These are phyloP conservation scores for Phytopythium delawarense DNA, from an alignment of 352 stramenopile species.

Conservation along the genomic window DNA sequence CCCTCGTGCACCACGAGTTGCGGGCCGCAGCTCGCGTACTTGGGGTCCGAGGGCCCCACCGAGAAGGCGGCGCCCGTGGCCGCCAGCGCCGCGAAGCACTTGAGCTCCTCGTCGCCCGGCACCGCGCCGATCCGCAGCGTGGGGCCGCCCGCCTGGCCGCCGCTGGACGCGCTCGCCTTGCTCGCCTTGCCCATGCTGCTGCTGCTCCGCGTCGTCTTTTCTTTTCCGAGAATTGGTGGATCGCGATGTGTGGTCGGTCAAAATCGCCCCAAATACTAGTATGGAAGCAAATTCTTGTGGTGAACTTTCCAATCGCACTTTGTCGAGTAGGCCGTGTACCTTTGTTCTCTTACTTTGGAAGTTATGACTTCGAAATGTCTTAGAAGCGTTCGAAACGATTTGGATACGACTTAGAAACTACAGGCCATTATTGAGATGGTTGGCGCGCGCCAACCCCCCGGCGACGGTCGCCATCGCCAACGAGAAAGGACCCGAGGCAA, in stretches of 20 bases:
- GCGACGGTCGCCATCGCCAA: conserved; percentile 1
- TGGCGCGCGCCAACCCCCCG: background rate
- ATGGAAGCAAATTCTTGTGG: background rate
- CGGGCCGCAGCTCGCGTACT: conserved; percentile 50
- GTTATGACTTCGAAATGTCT: no score
- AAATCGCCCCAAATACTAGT: background rate
- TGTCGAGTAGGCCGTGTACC: no score
- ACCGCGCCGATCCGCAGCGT: conserved; percentile 66
- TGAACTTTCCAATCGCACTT: no score
- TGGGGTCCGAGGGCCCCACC: conserved; percentile 49
- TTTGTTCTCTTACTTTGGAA: no score
- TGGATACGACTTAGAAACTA: no score
- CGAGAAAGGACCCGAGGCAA: background rate
- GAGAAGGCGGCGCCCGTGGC: conserved; percentile 40
- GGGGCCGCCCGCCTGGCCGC: conserved; percentile 11
- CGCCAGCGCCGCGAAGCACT: conserved; percentile 72
- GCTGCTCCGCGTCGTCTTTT: background rate
- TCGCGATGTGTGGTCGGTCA: background rate
- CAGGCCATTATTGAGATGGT: no score
- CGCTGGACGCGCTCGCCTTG: background rate
- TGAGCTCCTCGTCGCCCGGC: conserved; percentile 68
- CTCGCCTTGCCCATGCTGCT: conserved; percentile 4
- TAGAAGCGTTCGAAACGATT: no score
- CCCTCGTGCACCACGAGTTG: conserved; percentile 37
- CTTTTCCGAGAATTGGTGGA: background rate